Conservation (phyloP, 768 basidiomycete genomes). For the Termitomyces heimii region DNA sequence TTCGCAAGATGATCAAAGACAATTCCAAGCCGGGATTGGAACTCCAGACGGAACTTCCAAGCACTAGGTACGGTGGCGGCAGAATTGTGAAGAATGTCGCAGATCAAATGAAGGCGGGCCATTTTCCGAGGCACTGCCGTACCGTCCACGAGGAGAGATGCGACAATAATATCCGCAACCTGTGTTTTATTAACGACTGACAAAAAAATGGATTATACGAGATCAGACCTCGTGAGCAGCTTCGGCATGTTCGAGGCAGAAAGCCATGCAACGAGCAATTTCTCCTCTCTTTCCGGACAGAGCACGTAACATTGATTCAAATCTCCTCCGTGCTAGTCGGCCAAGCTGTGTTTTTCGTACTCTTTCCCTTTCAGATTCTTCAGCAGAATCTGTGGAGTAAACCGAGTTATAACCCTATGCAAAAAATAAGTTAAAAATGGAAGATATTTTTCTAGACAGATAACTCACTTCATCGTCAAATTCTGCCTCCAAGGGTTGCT, state of each 20-base stretch:
- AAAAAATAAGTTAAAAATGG: conserved; percentile 1
- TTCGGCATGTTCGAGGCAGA: conserved; percentile 94
- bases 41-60: conserved; percentile 96
- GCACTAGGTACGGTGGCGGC: conserved; percentile 91
- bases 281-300: conserved; percentile 84
- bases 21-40: conserved; percentile 84
- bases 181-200: conserved; percentile 20
- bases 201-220: conserved; percentile 1
- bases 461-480: conserved; percentile 73
- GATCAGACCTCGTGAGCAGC: conserved; percentile 82
- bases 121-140: conserved; percentile 98
- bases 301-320: conserved; percentile 87
- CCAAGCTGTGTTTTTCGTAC: conserved; percentile 74
- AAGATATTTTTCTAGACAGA: background rate
- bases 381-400: conserved; percentile 90
- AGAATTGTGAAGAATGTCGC: conserved; percentile 97
- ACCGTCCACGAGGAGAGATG: conserved; percentile 82
- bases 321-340: conserved; percentile 71
- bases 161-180: conserved; percentile 88
- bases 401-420: conserved; percentile 78
- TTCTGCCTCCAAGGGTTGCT: conserved; percentile 50
- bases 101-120: conserved; percentile 90
- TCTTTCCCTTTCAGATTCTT: conserved; percentile 88
- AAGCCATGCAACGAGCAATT: conserved; percentile 95
- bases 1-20: conserved; percentile 95